Conservation (phyloP, 768 basidiomycete species). For the Xerocomellus chrysenteron region DNA sequence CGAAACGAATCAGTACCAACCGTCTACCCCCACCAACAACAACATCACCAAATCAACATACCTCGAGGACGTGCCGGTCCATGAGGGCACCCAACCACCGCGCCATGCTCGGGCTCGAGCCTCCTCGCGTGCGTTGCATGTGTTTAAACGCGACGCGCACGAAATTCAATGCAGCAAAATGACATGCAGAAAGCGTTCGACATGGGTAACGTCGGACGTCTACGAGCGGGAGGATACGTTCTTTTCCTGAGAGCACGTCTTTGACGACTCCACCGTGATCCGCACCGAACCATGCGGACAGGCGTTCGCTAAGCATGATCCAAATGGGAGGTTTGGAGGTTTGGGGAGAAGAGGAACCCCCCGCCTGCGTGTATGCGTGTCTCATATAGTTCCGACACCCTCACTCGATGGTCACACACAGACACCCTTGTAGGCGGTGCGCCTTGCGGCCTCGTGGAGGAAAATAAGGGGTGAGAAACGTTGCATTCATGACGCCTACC, state of each 20-base stretch:
- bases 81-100: conserved; percentile 15
- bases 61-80: conserved; percentile 19
- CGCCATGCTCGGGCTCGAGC: neutral
- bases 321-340: neutral
- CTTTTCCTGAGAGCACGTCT: conserved; percentile 33
- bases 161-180: conserved; percentile 63
- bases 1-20: neutral
- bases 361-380: neutral
- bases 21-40: neutral
- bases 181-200: conserved; percentile 46
- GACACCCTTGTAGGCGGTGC: neutral
- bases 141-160: conserved; percentile 46
- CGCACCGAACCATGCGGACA: conserved; percentile 11
- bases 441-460: conserved; percentile 11
- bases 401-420: conserved; percentile 8
- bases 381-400: conserved; percentile 16
- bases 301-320: conserved; percentile 16
- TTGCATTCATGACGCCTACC: conserved; percentile 16
- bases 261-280: conserved; percentile 9
- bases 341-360: neutral
- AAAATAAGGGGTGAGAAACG: conserved; percentile 3
- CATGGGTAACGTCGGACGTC: conserved; percentile 50
- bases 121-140: conserved; percentile 4
- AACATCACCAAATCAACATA: conserved; percentile 3
- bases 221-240: conserved; percentile 43